Base-by-base conservation (phyloP, 2,329 filamentous ascomycete genomes). In the Alternaria consortialis region DNA sequence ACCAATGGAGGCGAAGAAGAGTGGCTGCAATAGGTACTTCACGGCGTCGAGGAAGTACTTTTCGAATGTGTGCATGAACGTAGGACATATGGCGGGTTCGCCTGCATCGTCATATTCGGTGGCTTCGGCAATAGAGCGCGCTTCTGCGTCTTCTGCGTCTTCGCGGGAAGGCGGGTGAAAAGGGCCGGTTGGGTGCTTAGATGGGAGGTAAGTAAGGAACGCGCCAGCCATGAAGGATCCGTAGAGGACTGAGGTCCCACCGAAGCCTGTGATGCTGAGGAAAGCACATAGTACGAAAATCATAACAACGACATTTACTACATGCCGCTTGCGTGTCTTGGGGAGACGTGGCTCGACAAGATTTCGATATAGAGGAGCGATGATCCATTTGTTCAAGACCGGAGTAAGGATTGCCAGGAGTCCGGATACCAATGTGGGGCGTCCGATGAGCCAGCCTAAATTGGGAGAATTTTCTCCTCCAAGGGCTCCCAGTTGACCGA, bases 11-110 rank as follows among this genome's bases (percentile, higher is more conserved):
- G 73, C 70, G 47, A 74, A 75, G 65, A 74, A 74, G n/a, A 74
- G 56, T 3, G 72, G 70, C 37, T 67, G 66, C 9, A 73, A 57
- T 8, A 75, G 56, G 39, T 71, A 72, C 31, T 4, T 83, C 83
- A 4, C 85, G 80, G 8, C 83, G 56, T 8, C 86, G 53, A 2
- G 83, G 82, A 17, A 85, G 75, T 9, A 86, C 55, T 64, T 67
- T 53, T 75, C 72, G 25, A 75, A 74, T 0, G 70, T 74, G 39
- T 73, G 69, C 11, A 75, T 69, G 20, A 74, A 75, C 0, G 68
- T 73, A 1, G 71, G 69, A 20, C 64, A 70, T 42, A 71, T 74
- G 54, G 63, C 3, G 4, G 51, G 27, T 12, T 53, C 39, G 5
- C 51, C 39, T 3, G 8, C 17, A 42, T 37, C 36, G 4, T 32